A percentile compares a stretch with the other conserved stretches of the same genome.
These are phyloP conservation scores for Penicillium sp. DNA, from an alignment of 2,329 filamentous ascomycete genomes.

Conservation along the genomic window DNA sequence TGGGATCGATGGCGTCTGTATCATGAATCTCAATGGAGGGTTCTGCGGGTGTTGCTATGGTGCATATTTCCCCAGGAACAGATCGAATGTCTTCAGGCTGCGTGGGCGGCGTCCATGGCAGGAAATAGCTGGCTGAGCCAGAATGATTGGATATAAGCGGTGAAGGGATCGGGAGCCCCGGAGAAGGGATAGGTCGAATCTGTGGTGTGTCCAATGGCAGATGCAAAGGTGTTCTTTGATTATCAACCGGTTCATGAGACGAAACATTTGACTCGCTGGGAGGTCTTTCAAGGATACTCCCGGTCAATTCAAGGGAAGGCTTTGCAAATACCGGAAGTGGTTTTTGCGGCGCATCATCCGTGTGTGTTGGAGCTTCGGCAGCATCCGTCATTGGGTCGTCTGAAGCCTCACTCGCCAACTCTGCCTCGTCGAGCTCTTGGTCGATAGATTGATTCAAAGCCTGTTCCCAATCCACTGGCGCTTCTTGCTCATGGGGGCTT, in stretches of 20 bases:
- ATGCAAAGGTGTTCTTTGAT: conserved; percentile 6
- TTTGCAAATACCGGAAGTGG: conserved; percentile 16
- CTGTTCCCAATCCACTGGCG: conserved; percentile 27
- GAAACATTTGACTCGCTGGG: neutral
- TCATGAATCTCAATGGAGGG: neutral
- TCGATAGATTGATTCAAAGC: conserved; percentile 29
- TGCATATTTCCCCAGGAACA: neutral
- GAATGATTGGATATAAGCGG: conserved; percentile 33
- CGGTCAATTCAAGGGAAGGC: conserved; percentile 15
- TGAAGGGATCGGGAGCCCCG: conserved; percentile 41
- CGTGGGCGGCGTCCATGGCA: conserved; percentile 13
- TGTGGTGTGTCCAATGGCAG: conserved; percentile 37
- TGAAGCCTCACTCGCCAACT: neutral
- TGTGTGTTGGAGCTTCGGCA: neutral
- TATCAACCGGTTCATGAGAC: neutral
- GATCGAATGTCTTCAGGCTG: conserved; percentile 7
- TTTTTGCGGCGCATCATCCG: conserved; percentile 4
- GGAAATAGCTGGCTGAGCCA: conserved; percentile 33
- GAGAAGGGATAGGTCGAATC: conserved; percentile 40
- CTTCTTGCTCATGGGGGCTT: conserved; percentile 59
- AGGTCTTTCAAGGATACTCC: conserved; percentile 11
- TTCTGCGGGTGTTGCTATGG: neutral
- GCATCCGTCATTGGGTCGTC: neutral
- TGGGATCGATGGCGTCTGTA: neutral
- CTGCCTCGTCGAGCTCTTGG: conserved; percentile 22